Conservation (phyloP, 2,329 filamentous ascomycete genomes). For the Fusarium protoensiforme region DNA sequence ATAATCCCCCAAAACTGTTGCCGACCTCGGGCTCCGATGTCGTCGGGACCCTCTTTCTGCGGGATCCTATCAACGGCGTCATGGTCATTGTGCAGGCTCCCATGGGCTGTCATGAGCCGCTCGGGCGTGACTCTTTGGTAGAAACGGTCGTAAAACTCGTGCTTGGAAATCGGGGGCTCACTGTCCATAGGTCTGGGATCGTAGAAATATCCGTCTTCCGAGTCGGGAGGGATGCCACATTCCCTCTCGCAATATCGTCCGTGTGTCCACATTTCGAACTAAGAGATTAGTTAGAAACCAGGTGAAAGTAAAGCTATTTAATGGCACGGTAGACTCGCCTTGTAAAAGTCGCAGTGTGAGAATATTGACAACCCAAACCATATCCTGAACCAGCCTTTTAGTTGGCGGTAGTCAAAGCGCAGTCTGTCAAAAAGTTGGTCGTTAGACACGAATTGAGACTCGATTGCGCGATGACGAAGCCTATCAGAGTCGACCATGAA, state of each 20-base stretch:
- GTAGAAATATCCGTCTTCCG: not conserved
- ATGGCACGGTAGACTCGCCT: no score
- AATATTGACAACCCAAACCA: not conserved
- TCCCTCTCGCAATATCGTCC: not conserved
- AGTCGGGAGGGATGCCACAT: rapidly evolving
- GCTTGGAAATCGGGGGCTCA: not conserved
- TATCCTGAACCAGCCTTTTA: not conserved
- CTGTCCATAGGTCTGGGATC: not conserved
- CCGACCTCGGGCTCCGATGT: not conserved
- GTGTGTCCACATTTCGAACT: not conserved
- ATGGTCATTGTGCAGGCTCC: not conserved
- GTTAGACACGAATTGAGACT: not conserved
- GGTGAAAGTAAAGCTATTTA: no score
- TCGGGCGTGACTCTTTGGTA: not conserved
- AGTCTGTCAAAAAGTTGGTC: not conserved
- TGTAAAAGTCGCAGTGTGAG: not conserved
- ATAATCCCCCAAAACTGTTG: not conserved
- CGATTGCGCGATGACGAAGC: not conserved
- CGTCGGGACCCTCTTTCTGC: not conserved
- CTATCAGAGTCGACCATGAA: not conserved
- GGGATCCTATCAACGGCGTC: not conserved
- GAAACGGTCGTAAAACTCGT: not conserved
- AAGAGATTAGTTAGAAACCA: not conserved
- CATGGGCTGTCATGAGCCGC: not conserved
- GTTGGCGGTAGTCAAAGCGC: not conserved